Conservation (phyloP, 306 rosid species). For the Dicorynia guianensis region DNA sequence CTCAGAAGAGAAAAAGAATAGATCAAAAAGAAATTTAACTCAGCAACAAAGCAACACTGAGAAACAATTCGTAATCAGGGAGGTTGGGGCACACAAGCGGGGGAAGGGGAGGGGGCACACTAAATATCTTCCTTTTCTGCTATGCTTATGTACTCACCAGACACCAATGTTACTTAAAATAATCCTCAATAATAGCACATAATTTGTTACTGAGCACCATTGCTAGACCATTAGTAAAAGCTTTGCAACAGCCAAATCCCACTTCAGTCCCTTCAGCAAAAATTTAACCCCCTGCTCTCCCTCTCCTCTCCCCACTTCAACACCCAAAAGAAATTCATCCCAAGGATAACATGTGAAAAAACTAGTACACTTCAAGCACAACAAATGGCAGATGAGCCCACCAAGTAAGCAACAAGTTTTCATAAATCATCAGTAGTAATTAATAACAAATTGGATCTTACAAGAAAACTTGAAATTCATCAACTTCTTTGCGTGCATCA, state of each 20-base stretch:
- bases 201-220: neutral
- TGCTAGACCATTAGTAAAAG: neutral
- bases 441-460: no score
- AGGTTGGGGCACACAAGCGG: no score
- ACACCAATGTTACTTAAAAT: neutral
- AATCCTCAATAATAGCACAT: neutral
- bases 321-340: no score
- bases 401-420: no score
- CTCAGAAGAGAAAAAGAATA: neutral
- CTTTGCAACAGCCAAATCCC: neutral
- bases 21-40: neutral
- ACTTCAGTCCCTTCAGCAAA: no score
- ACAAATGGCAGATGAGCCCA: no score
- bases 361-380: no score
- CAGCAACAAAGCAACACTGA: slow-evolving; percentile 18
- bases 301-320: no score
- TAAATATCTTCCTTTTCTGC: neutral
- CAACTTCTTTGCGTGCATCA: neutral
- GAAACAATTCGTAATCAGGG: neutral
- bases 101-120: neutral
- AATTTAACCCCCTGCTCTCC: no score
- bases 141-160: neutral
- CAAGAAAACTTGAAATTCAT: no score
- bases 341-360: no score
- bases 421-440: no score